Evolutionary conservation across 2,329 filamentous ascomycete genomes (phyloP), one percentile per base, ranked within the genome.

Genomic region (Cryphonectria parasitica): DNA sequence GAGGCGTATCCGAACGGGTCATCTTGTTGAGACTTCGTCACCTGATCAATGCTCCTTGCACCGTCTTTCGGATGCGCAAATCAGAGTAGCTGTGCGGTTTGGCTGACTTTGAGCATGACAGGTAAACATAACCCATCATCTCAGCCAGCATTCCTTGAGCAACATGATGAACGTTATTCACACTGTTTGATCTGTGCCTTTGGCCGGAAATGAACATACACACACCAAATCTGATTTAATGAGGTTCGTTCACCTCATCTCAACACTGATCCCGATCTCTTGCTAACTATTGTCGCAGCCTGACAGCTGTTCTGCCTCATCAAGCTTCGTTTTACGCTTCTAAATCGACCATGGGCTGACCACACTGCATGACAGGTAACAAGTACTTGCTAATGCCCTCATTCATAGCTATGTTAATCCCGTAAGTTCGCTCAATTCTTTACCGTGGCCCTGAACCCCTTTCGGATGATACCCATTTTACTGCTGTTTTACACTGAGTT

Each of bases 11-110:
- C 72, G 74, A 76, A 78, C 77, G 80, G 82, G 85, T 80, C 79
- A 87, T 89, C 85, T 88, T 88, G 88, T 85, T 90, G 88, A 90
- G 79, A 88, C 78, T 82, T 89, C 88, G 88, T 90, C 88, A 89
- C 80, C 88, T 89, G 88, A 90, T 76, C 67, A 77, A 77, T 77
- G 76, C 76, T 74, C 73, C 69, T 71, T 76, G 75, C 74, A 78
- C 17, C 58, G 56, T 31, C 34, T 64, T 63, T 1, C 56, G 54
- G 62, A 54, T 60, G 67, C 60, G 64, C 77, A 74, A 78, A 19
- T 13, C 2, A 15, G 75, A 68, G 41, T 19, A 45, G 25, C 68
- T 56, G 65, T 62, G 28, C 36, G 31, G 45, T 61, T 61, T 45
- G 34, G 67, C 72, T 73, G 67, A 73, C 72, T 54, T 63, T 25